These are phyloP conservation scores for Rhypophila decipiens DNA, from an alignment of 495 filamentous ascomycete genomes.

Conservation along the genomic window DNA sequence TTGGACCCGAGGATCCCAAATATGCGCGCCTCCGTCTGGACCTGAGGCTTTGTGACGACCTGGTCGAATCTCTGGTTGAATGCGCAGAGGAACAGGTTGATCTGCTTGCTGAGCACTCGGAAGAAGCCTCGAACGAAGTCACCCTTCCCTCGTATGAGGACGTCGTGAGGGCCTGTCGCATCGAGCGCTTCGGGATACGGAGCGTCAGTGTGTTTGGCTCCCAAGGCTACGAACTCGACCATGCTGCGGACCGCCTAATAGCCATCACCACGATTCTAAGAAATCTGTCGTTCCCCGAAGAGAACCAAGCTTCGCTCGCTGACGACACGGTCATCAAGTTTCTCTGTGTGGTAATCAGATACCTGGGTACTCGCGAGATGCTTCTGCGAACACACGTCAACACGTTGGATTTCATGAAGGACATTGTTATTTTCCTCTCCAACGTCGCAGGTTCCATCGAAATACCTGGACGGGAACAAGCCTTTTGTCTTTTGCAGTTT, in stretches of 20 bases:
- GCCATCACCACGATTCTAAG: slow-evolving; percentile 89
- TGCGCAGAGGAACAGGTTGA: slow-evolving; percentile 86
- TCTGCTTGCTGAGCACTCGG: slow-evolving; percentile 66
- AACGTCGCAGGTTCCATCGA: slow-evolving; percentile 77
- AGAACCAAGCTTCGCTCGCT: slow-evolving; percentile 68
- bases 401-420: slow-evolving; percentile 94
- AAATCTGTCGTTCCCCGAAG: slow-evolving; percentile 73
- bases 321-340: slow-evolving; percentile 72
- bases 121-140: slow-evolving; percentile 79
- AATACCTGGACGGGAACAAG: slow-evolving; percentile 82
- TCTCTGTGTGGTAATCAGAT: slow-evolving; percentile 71
- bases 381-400: slow-evolving; percentile 72
- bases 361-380: slow-evolving; percentile 84
- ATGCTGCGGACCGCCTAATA: slow-evolving; percentile 77
- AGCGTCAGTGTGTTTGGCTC: slow-evolving; percentile 68
- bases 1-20: slow-evolving; percentile 17
- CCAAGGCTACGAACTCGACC: slow-evolving; percentile 74
- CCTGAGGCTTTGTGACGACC: slow-evolving; percentile 74
- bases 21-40: slow-evolving; percentile 36
- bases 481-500: slow-evolving; percentile 79
- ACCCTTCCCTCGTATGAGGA: slow-evolving; percentile 81
- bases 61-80: slow-evolving; percentile 82
- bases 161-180: slow-evolving; percentile 65
- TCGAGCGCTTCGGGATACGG: slow-evolving; percentile 62
- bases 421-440: slow-evolving; percentile 79